Conservation (phyloP, 441 rosid species). For the Pelargonium cotyledonis region DNA sequence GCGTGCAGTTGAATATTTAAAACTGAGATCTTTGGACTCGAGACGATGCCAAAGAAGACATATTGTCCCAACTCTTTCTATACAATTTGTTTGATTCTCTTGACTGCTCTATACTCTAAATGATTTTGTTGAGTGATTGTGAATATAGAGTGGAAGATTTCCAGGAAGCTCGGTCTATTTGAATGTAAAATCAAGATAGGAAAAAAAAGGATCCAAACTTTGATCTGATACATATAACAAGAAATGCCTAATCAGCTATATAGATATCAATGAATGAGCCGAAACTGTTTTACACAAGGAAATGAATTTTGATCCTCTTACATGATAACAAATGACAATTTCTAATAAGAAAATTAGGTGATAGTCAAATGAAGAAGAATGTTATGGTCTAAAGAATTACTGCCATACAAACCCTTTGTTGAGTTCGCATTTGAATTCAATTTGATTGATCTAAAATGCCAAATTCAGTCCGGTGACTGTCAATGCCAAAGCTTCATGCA, state of each 20-base stretch:
- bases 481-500: conserved; percentile 98
- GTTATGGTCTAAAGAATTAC: background rate
- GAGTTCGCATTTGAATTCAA: conserved; percentile 21
- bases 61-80: too few species aligned
- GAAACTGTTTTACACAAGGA: conserved; percentile 15
- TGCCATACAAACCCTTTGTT: conserved; percentile 22
- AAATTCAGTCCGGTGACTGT: background rate
- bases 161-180: too few species aligned
- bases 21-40: too few species aligned
- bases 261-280: conserved; percentile 12
- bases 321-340: conserved; percentile 31
- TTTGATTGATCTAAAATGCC: background rate
- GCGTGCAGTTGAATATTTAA: too few species aligned
- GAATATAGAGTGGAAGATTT: too few species aligned
- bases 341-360: conserved; percentile 26
- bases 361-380: conserved; percentile 31
- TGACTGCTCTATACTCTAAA: too few species aligned
- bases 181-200: too few species aligned
- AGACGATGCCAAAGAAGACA: too few species aligned
- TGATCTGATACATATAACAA: too few species aligned
- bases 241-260: conserved; percentile 6
- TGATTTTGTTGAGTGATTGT: too few species aligned
- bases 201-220: too few species aligned
- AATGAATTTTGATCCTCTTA: conserved; percentile 30
- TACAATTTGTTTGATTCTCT: too few species aligned